Base-by-base conservation (phyloP, 1,139 yeast species). In the Suhomyces terraborum region DNA sequence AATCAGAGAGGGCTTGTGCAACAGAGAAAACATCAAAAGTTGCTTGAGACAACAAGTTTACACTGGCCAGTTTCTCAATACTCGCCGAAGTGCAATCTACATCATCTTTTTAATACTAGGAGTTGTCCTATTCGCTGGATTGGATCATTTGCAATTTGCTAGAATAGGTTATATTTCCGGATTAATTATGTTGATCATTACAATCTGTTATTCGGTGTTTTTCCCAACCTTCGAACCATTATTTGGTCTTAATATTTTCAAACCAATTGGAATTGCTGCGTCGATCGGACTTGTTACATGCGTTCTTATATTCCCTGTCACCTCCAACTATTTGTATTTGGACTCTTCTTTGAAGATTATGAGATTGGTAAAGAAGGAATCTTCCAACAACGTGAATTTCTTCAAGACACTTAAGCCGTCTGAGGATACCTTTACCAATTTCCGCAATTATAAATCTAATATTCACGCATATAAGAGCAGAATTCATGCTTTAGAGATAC, bases 331-430 rank as follows among this genome's bases (percentile, higher is more conserved):
- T 45, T 50, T 46, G 24, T 64, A 54, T 40, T 51, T 65, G 25
- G 45, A 47, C 7, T 63, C 61, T 2, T 40, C 51, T 10, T 32
- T 47, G 1, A 52, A 47, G 7, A 42, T 56, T 4, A 40, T 64
- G 22, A 43, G 44, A 20, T 46, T 42, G 2, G 44, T 66, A 6
- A 42, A 46, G 17, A 43, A 35, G 1, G 52, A 59, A 3, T 49
- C 52, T 16, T 44, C 48, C 4, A 56, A 59, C 29, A 63, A 68
- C 35, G 35, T 51, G 4, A 43, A 58, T 6, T 59, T 66, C 36
- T 55, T 66, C 36, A 42, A 44, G 8, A 42, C 69, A 0, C 50
- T 64, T 52, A 56, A 57, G 36, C 72, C 73, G 1, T 66, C 72
- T 1, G 56, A 55, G 3, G 45, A 50, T 10, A 48, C 49, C 21